Evolutionary conservation across 345 rosid genomes (phyloP).

Genomic region (Lepidium sativum): DNA sequence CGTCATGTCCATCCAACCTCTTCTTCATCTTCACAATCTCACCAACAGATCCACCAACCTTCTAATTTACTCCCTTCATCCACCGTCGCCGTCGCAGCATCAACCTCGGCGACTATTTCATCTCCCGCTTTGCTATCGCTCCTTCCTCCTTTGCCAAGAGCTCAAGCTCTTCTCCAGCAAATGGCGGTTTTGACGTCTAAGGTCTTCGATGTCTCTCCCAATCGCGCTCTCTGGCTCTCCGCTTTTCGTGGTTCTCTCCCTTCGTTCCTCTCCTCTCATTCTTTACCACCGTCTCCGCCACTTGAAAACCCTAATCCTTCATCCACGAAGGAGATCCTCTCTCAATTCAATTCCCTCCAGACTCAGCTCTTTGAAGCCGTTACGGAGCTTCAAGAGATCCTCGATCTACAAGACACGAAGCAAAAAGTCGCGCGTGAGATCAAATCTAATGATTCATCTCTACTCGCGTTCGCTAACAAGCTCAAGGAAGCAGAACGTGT

Average conservation of each 20-base stretch:
- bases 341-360: constrained; percentile 66
- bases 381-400: constrained; percentile 82
- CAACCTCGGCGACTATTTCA: constrained; percentile 32
- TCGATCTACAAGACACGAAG: constrained; percentile 78
- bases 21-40: too few relatives aligned
- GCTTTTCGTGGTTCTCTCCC: constrained; percentile 76
- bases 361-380: constrained; percentile 89
- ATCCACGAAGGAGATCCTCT: constrained; percentile 51
- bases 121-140: constrained; percentile 68
- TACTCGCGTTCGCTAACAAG: constrained; percentile 66
- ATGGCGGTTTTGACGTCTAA: constrained; percentile 67
- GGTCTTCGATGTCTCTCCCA: constrained; percentile 73
- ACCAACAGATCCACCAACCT: constrained; percentile 29
- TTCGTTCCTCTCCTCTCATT: constrained; percentile 54
- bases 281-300: constrained; percentile 40
- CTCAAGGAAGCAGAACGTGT: constrained; percentile 70
- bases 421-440: constrained; percentile 58
- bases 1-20: constrained; percentile 39
- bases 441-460: constrained; percentile 42
- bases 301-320: constrained; percentile 52
- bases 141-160: constrained; percentile 86
- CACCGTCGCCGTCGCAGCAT: neutral
- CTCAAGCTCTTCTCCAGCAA: constrained; percentile 77
- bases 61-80: constrained; percentile 24
- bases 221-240: constrained; percentile 65